Evolutionary conservation across 2,329 filamentous ascomycete species (phyloP).

Genomic region (Tolypocladium tropicale): DNA sequence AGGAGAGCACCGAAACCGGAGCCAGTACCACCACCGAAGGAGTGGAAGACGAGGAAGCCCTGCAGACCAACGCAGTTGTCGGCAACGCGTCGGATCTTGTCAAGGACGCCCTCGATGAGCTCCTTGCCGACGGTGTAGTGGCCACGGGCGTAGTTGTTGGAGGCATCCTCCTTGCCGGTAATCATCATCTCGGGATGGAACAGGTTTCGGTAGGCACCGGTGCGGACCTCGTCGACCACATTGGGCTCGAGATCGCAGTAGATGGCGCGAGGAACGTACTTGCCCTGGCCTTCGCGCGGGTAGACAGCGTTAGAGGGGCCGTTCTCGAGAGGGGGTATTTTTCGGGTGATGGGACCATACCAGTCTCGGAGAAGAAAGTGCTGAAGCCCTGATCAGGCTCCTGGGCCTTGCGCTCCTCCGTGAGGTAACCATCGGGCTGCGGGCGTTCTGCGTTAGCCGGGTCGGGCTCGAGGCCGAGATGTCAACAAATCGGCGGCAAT

Average conservation of each 20-base stretch:
- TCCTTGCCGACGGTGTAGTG: constrained; percentile 99
- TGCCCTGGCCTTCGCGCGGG: constrained; percentile 68
- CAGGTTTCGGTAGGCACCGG: constrained; percentile 86
- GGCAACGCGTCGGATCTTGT: constrained; percentile 95
- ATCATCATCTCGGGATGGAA: constrained; percentile 99
- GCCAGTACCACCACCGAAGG: constrained; percentile 96
- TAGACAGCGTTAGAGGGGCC: not conserved
- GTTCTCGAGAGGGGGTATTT: not conserved
- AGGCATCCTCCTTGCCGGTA: constrained; percentile 99
- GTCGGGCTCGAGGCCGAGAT: constrained; percentile 1
- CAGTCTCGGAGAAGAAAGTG: constrained; percentile 99
- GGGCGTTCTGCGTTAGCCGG: constrained; percentile 3
- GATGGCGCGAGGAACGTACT: constrained; percentile 97
- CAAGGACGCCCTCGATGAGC: constrained; percentile 93
- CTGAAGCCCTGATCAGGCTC: constrained; percentile 97
- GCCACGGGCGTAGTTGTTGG: constrained; percentile 99
- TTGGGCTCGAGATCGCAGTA: constrained; percentile 99
- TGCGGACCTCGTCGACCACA: constrained; percentile 98
- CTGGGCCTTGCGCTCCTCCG: constrained; percentile 89
- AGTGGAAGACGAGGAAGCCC: constrained; percentile 99
- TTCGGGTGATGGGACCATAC: constrained; percentile 40
- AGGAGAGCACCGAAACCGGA: constrained; percentile 97
- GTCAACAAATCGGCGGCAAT: constrained; percentile 18
- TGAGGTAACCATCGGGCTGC: constrained; percentile 96
- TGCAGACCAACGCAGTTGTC: constrained; percentile 98